These are phyloP conservation scores for Solanum medicagineum DNA, from an alignment of 257 asterid species.

Conservation along the genomic window DNA sequence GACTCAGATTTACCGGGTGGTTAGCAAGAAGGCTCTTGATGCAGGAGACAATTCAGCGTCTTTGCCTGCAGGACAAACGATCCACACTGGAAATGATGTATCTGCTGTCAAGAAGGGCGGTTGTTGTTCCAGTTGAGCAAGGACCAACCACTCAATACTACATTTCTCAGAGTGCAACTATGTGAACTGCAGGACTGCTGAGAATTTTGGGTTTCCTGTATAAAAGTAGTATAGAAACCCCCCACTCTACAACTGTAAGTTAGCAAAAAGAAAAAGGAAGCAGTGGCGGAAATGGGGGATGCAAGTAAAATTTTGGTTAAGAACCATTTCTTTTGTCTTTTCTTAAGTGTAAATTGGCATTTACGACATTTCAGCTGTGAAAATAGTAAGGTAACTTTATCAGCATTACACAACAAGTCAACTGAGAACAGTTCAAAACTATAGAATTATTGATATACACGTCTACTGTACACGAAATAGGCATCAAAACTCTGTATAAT, in stretches of 20 bases:
- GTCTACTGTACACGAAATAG: background rate
- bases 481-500: background rate
- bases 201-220: background rate
- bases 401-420: background rate
- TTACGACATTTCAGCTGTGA: background rate
- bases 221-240: background rate
- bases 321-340: background rate
- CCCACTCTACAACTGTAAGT: background rate
- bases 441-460: background rate
- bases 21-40: conserved; percentile 27
- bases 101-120: conserved; percentile 20
- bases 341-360: background rate
- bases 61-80: conserved; percentile 23
- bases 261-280: background rate
- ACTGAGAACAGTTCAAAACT: background rate
- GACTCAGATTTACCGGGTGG: conserved; percentile 27
- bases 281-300: background rate
- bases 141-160: background rate
- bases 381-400: background rate
- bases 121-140: conserved; percentile 18
- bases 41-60: conserved; percentile 20
- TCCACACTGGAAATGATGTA: conserved; percentile 21
- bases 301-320: background rate
- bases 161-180: background rate
- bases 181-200: background rate